Conservation (phyloP, 805 yeast genomes). For the Lipomyces anomalus region DNA sequence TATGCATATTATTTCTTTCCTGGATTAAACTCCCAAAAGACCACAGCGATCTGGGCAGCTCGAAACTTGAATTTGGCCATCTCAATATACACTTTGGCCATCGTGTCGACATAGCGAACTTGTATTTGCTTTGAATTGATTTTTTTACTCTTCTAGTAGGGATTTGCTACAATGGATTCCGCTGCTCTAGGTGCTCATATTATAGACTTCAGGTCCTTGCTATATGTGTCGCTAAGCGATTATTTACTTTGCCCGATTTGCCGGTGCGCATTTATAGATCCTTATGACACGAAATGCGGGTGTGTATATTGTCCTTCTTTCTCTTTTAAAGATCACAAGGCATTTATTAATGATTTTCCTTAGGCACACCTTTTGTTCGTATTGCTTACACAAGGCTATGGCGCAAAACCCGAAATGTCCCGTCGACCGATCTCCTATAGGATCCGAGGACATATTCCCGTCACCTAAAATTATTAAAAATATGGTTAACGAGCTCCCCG, state of each 20-base stretch:
- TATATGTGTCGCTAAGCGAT: slow-evolving; percentile 19
- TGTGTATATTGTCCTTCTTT: slow-evolving; percentile 5
- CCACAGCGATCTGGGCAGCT: too few relatives aligned
- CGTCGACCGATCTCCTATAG: slow-evolving; percentile 50
- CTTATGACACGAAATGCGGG: slow-evolving; percentile 60
- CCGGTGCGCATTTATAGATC: slow-evolving; percentile 55
- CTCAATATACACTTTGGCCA: too few relatives aligned
- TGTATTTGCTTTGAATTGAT: too few relatives aligned
- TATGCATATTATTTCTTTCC: too few relatives aligned
- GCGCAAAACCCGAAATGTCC: slow-evolving; percentile 43
- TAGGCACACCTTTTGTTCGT: slow-evolving; percentile 55
- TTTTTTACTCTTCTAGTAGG: too few relatives aligned
- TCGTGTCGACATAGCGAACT: too few relatives aligned
- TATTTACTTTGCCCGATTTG: slow-evolving; percentile 54
- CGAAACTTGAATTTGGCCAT: too few relatives aligned
- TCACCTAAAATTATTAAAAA: slow-evolving; percentile 57
- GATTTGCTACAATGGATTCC: too few relatives aligned
- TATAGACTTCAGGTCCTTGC: slow-evolving; percentile 12
- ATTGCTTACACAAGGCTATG: slow-evolving; percentile 39
- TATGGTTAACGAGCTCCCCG: slow-evolving; percentile 55
- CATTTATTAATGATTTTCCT: too few relatives aligned
- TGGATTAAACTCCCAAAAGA: too few relatives aligned
- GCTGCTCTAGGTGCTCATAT: background rate
- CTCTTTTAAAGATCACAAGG: too few relatives aligned
- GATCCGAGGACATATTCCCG: slow-evolving; percentile 38